Evolutionary conservation across 2,329 filamentous ascomycete genomes (phyloP).

Genomic region (Sclerotinia spermophila): DNA sequence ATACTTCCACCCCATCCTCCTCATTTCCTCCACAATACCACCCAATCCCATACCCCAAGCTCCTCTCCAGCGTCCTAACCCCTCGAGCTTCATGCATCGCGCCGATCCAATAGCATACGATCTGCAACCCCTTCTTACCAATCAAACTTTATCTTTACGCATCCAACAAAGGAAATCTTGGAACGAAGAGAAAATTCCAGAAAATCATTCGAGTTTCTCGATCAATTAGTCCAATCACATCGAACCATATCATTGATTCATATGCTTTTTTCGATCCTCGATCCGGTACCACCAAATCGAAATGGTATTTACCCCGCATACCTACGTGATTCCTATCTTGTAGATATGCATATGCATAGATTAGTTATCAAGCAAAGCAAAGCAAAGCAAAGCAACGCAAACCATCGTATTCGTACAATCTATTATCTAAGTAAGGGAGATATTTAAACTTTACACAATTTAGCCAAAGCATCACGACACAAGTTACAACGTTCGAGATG

Average conservation of each 20-base stretch:
- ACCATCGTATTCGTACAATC: no score
- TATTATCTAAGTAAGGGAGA: no score
- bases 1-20: background rate
- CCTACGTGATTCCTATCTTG: slow-evolving; percentile 1
- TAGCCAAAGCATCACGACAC: background rate
- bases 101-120: background rate
- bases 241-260: background rate
- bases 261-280: background rate
- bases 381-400: no score
- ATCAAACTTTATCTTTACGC: background rate
- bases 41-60: background rate
- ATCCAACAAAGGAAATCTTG: background rate
- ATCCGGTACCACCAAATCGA: background rate
- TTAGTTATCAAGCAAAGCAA: no score
- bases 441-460: no score
- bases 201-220: no score
- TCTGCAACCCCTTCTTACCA: background rate
- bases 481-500: no score
- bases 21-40: background rate
- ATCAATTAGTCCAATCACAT: background rate
- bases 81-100: background rate
- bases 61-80: no score
- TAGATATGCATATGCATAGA: background rate
- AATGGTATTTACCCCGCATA: slow-evolving; percentile 5
- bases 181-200: background rate